A percentile compares a stretch with the other conserved stretches of the same genome.
phyloP scores from a whole-genome alignment of 139 green algal genomes.

The Tetradesmus lagerheimii region DNA sequence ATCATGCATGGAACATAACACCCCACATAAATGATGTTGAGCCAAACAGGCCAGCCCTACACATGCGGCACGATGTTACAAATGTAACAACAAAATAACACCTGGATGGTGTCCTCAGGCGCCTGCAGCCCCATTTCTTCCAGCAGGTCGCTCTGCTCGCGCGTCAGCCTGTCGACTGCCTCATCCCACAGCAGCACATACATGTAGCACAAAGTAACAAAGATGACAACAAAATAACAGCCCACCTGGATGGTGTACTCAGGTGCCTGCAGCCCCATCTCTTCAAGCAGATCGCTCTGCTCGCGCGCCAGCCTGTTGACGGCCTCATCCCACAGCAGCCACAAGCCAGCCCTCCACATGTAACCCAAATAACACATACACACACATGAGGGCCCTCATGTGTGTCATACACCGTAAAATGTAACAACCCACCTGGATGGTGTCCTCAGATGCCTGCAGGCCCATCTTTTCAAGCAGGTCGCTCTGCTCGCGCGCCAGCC shows the following conservation, averaged over 20 bases:
- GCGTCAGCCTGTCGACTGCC: neutral
- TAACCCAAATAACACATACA: neutral
- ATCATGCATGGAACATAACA: no score
- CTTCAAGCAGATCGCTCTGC: conserved; percentile 25
- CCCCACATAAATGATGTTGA: no score
- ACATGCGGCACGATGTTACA: no score
- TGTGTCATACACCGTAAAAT: no score
- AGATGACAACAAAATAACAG: neutral
- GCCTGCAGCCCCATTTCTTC: conserved; percentile 8
- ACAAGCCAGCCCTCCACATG: neutral
- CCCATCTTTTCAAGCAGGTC: conserved; percentile 24
- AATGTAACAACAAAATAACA: neutral
- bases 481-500: conserved; percentile 19
- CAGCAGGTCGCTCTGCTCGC: conserved; percentile 24
- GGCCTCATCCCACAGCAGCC: conserved; percentile 37
- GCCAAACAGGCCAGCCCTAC: no score
- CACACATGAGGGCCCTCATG: no score
- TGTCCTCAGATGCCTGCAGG: neutral
- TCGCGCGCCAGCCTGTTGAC: conserved; percentile 17
- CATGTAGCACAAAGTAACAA: no score
- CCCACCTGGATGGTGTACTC: conserved; percentile 2
- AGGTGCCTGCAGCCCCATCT: conserved; percentile 19
- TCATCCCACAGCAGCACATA: no score
- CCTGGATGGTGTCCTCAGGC: neutral
- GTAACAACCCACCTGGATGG: neutral